Percentiles rank a stretch among this genome's conserved stretches.
These are phyloP conservation scores for Nemania sp. DNA, from an alignment of 2,329 filamentous ascomycete genomes.

Conservation along the genomic window DNA sequence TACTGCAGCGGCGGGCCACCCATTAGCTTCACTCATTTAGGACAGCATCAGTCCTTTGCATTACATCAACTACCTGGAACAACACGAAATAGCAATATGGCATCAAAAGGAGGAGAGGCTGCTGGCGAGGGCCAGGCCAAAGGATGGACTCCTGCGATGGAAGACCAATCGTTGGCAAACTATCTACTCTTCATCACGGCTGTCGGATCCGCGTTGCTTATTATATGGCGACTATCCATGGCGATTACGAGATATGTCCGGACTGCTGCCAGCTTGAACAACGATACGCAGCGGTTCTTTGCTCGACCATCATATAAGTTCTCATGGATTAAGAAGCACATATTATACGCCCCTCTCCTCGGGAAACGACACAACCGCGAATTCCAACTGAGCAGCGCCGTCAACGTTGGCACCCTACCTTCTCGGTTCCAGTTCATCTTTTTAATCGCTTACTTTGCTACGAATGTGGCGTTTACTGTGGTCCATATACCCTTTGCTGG, in stretches of 20 bases:
- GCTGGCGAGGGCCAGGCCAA: conserved; percentile 47
- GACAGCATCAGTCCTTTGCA: neutral
- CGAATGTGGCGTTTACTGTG: conserved; percentile 83
- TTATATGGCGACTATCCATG: conserved; percentile 74
- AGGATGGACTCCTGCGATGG: conserved; percentile 53
- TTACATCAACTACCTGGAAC: neutral
- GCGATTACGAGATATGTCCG: conserved; percentile 76
- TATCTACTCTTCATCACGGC: conserved; percentile 74
- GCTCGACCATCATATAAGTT: conserved; percentile 65
- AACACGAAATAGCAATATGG: conserved; percentile 30
- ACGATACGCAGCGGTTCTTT: conserved; percentile 85
- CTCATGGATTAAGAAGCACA: conserved; percentile 74
- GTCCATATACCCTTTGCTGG: conserved; percentile 71
- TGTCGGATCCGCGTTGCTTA: conserved; percentile 70
- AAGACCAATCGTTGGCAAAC: conserved; percentile 68
- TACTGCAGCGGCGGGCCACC: conserved; percentile 9
- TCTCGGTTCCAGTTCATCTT: conserved; percentile 81
- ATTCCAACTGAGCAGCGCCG: conserved; percentile 73
- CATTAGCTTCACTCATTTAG: conserved; percentile 1
- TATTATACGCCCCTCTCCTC: conserved; percentile 78
- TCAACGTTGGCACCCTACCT: conserved; percentile 81
- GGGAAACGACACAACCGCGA: conserved; percentile 82
- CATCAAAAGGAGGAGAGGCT: conserved; percentile 30
- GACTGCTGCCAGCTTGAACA: conserved; percentile 79
- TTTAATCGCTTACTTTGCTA: conserved; percentile 73